phyloP scores from a whole-genome alignment of 78 protist genomes.

The Cavenderia fasciculata region DNA sequence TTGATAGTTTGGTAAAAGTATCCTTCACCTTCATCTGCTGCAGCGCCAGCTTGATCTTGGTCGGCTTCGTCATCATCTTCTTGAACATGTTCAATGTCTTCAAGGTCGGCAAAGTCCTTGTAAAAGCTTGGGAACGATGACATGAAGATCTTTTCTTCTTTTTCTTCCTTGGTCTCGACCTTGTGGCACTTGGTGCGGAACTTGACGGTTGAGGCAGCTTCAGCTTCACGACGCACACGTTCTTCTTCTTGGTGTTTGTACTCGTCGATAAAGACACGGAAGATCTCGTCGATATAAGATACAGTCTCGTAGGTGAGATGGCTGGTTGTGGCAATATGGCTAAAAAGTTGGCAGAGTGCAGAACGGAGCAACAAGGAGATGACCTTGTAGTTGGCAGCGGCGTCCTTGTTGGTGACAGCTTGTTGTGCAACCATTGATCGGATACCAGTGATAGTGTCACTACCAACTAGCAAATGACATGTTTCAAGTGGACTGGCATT shows the following conservation, averaged over 20 bases:
- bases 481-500: neutral
- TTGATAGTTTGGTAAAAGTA: slow-evolving; percentile 42
- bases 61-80: neutral
- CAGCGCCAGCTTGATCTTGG: neutral
- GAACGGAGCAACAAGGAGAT: slow-evolving; percentile 23
- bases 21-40: neutral
- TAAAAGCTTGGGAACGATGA: slow-evolving; percentile 81
- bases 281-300: slow-evolving; percentile 41
- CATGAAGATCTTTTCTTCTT: slow-evolving; percentile 60
- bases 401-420: neutral
- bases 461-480: neutral
- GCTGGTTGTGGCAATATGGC: slow-evolving; percentile 6
- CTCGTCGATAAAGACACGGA: slow-evolving; percentile 58
- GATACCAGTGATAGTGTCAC: neutral
- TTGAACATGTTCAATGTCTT: neutral
- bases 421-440: neutral
- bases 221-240: slow-evolving; percentile 16
- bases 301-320: slow-evolving; percentile 1
- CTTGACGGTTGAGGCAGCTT: slow-evolving; percentile 49
- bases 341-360: slow-evolving; percentile 26
- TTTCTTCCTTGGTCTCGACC: slow-evolving; percentile 74
- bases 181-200: slow-evolving; percentile 44
- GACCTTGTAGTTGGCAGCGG: slow-evolving; percentile 7
- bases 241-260: slow-evolving; percentile 71
- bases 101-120: slow-evolving; percentile 73